A percentile compares a stretch with the other conserved stretches of the same genome.
Conservation (phyloP, 2,329 filamentous ascomycete species). For the Setomelanomma holmii region DNA sequence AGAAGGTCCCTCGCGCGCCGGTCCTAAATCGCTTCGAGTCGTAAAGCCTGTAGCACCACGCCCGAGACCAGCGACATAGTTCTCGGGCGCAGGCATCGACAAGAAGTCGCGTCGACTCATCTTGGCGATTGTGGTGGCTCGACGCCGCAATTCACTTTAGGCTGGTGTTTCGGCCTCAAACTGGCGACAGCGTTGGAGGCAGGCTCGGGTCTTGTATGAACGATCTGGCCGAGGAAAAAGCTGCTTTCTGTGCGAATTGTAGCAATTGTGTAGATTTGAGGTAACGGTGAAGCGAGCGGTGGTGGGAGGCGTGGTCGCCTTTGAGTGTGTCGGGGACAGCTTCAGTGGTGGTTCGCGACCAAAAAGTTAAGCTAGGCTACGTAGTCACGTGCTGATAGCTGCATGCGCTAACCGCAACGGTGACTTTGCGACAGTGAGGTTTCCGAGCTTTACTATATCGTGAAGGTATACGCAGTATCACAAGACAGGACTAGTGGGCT, state of each 20-base stretch:
- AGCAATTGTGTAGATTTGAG: no score
- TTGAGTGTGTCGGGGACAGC: not conserved
- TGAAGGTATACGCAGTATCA: not conserved
- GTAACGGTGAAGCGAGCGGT: no score
- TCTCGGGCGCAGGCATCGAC: constrained; percentile 73
- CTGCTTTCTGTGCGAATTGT: no score
- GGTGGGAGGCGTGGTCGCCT: no score
- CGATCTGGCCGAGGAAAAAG: no score
- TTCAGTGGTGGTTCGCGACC: constrained; percentile 11
- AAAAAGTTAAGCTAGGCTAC: constrained; percentile 22
- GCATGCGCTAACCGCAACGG: constrained; percentile 25
- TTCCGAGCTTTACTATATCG: not conserved
- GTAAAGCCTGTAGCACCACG: constrained; percentile 98
- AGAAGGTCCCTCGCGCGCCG: constrained; percentile 91
- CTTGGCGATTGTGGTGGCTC: constrained; percentile 22
- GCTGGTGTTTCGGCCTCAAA: not conserved
- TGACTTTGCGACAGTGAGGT: constrained; percentile 24
- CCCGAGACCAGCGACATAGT: constrained; percentile 88
- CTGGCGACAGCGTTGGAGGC: not conserved
- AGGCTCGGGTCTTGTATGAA: not conserved
- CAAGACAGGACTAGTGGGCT: no score
- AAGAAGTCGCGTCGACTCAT: constrained; percentile 85
- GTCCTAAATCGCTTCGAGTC: constrained; percentile 93
- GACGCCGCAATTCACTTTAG: not conserved
- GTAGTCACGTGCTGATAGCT: constrained; percentile 25